phyloP scores from a whole-genome alignment of 176 grass and related monocot genomes.

The Oryza longistaminata region DNA sequence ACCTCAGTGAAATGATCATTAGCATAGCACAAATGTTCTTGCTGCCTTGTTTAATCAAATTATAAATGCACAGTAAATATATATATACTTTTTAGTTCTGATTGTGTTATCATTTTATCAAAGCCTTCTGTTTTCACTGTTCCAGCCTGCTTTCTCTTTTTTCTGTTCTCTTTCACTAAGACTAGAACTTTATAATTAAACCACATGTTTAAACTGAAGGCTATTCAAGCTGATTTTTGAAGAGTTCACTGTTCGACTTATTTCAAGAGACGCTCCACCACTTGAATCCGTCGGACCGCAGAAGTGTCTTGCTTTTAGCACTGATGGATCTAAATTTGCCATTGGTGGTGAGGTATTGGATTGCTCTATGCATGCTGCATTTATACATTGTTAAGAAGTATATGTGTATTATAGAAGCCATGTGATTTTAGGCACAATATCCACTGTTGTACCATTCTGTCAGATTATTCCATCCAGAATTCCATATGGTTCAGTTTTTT shows the following conservation, averaged over 20 bases:
- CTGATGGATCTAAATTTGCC: constrained; percentile 92
- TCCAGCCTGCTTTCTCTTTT: constrained; percentile 3
- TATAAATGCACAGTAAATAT: neutral
- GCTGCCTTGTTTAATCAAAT: constrained; percentile 1
- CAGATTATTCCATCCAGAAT: constrained; percentile 6
- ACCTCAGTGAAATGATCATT: neutral
- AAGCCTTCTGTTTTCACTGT: neutral
- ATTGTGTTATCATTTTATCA: neutral
- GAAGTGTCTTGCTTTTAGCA: constrained; percentile 95
- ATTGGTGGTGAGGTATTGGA: constrained; percentile 81
- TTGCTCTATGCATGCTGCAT: neutral
- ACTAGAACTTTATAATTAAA: constrained; percentile 17
- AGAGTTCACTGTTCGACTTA: constrained; percentile 53
- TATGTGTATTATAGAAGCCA: neutral
- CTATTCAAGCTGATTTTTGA: constrained; percentile 76
- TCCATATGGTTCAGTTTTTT: constrained; percentile 1
- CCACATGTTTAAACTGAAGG: constrained; percentile 36
- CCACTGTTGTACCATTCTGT: neutral
- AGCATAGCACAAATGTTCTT: neutral
- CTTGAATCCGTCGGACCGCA: constrained; percentile 80
- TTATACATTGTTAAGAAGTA: neutral
- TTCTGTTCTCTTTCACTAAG: constrained; percentile 5
- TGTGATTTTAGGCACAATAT: neutral
- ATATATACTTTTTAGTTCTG: neutral
- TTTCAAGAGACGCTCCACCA: constrained; percentile 51